Evolutionary conservation across 192 early-diverging fungal species (phyloP).

Genomic region (Coemansia sp.): DNA sequence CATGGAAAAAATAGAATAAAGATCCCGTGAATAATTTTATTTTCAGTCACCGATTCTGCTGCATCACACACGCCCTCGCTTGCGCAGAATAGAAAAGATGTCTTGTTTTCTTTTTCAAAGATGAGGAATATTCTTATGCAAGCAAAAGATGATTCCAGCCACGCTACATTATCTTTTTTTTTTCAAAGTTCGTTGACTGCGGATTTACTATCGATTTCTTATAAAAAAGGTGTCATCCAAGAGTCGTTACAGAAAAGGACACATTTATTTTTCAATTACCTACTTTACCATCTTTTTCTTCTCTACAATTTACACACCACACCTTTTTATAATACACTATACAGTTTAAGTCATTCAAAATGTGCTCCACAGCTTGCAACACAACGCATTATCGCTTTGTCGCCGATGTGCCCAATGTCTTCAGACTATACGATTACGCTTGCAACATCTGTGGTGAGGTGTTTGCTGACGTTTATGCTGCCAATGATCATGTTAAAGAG

Average conservation of each 20-base stretch:
- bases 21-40: neutral
- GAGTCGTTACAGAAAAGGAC: too few relatives aligned
- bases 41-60: neutral
- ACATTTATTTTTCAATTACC: too few relatives aligned
- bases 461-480: conserved; percentile 21
- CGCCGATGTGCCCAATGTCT: conserved; percentile 17
- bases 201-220: too few relatives aligned
- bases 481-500: conserved; percentile 44
- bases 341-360: neutral
- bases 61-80: too few relatives aligned
- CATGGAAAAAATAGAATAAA: neutral
- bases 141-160: too few relatives aligned
- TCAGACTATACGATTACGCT: conserved; percentile 30
- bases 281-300: neutral
- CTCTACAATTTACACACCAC: neutral
- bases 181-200: too few relatives aligned
- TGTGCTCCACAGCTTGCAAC: conserved; percentile 16
- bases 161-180: too few relatives aligned
- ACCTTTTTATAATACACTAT: neutral
- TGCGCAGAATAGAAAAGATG: too few relatives aligned
- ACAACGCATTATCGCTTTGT: conserved; percentile 15
- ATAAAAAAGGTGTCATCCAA: too few relatives aligned
- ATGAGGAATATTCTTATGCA: too few relatives aligned
- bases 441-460: conserved; percentile 44
- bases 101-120: too few relatives aligned